Evolutionary conservation across 306 rosid species (phyloP).

Genomic region (Prunus mira): DNA sequence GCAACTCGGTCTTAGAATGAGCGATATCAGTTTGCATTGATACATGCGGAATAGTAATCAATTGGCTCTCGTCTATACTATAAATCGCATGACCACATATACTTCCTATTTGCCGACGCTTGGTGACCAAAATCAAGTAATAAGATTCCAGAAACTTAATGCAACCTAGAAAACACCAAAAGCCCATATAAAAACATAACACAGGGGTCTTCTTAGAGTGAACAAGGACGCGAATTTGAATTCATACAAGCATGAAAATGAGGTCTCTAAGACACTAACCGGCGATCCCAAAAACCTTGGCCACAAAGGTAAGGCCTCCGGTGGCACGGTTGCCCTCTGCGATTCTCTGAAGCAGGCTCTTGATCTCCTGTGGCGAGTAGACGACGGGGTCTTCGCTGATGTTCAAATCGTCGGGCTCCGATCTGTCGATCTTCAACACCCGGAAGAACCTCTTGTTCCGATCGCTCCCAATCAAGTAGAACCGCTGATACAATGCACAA

Average conservation of each 20-base stretch:
- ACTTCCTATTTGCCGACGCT: conserved; percentile 85
- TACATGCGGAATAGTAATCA: conserved; percentile 78
- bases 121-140: conserved; percentile 83
- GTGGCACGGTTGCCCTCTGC: conserved; percentile 82
- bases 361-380: conserved; percentile 79
- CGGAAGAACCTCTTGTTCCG: conserved; percentile 69
- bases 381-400: conserved; percentile 83
- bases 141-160: conserved; percentile 87
- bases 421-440: conserved; percentile 90
- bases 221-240: too few relatives aligned
- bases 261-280: conserved; percentile 41
- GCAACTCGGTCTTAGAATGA: conserved; percentile 79
- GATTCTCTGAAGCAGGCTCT: conserved; percentile 78
- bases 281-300: conserved; percentile 81
- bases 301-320: conserved; percentile 68
- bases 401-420: conserved; percentile 78
- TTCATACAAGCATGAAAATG: not conserved
- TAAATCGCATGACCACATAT: conserved; percentile 91
- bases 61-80: conserved; percentile 74
- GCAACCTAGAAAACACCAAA: conserved; percentile 54
- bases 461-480: conserved; percentile 83
- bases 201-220: not conserved
- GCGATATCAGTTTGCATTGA: conserved; percentile 81
- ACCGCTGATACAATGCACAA: conserved; percentile 42
- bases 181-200: not conserved